phyloP scores from a whole-genome alignment of 352 stramenopile species.

The Phytopythium helicoides region DNA sequence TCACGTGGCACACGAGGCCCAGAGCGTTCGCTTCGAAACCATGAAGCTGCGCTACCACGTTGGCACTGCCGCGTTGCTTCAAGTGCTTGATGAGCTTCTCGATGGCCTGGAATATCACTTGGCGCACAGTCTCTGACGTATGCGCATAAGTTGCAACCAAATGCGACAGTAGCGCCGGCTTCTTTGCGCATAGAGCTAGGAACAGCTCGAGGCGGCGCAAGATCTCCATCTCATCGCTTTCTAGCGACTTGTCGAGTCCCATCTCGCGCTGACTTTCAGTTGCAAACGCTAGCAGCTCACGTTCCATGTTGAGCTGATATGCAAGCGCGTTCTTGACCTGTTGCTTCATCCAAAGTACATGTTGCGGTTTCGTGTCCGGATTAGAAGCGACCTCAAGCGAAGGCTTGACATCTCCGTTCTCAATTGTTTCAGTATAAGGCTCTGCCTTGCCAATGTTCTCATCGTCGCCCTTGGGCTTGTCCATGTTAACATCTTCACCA shows the following conservation, averaged over 20 bases:
- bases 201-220: slow-evolving; percentile 70
- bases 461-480: slow-evolving; percentile 10
- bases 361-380: neutral
- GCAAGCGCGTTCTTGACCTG: slow-evolving; percentile 24
- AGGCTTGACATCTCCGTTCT: neutral
- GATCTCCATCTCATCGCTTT: slow-evolving; percentile 46
- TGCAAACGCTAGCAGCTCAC: slow-evolving; percentile 43
- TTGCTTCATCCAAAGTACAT: slow-evolving; percentile 19
- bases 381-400: slow-evolving; percentile 2
- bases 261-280: slow-evolving; percentile 33
- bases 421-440: neutral
- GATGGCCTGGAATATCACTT: slow-evolving; percentile 71
- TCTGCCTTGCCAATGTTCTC: slow-evolving; percentile 6
- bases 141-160: slow-evolving; percentile 61
- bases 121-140: slow-evolving; percentile 55
- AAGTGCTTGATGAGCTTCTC: slow-evolving; percentile 87
- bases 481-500: slow-evolving; percentile 19
- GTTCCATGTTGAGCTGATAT: slow-evolving; percentile 18
- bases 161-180: slow-evolving; percentile 54
- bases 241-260: slow-evolving; percentile 31
- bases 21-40: slow-evolving; percentile 59
- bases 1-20: slow-evolving; percentile 69
- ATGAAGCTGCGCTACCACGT: slow-evolving; percentile 67
- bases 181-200: slow-evolving; percentile 75
- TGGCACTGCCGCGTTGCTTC: slow-evolving; percentile 57